Percentiles rank a stretch among this genome's conserved stretches.
Conservation (phyloP, 352 stramenopile genomes). For the Thalassiosira delicatula region DNA sequence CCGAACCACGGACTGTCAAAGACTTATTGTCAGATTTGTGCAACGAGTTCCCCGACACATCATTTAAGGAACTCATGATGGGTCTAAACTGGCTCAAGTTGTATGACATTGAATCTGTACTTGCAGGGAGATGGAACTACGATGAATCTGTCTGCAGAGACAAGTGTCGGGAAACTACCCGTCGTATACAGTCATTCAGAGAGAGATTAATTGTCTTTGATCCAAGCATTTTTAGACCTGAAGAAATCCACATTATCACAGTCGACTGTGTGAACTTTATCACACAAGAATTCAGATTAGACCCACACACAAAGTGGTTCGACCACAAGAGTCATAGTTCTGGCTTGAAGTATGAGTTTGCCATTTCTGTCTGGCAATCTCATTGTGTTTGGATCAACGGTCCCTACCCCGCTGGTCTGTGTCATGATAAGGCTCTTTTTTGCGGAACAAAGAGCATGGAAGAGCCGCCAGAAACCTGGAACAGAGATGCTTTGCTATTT, state of each 20-base stretch:
- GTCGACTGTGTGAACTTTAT: constrained; percentile 25
- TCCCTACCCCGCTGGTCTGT: constrained; percentile 12
- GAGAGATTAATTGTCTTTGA: constrained; percentile 7
- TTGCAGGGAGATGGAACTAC: constrained; percentile 32
- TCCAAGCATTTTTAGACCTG: no score
- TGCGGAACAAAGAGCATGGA: not conserved
- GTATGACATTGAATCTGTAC: constrained; percentile 12
- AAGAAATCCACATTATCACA: not conserved
- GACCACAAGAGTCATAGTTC: constrained; percentile 32
- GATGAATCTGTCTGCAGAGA: constrained; percentile 4
- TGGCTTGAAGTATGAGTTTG: constrained; percentile 36
- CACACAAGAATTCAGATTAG: constrained; percentile 12
- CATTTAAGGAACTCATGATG: constrained; percentile 21
- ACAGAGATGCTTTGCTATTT: constrained; percentile 18
- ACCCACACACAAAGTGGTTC: constrained; percentile 24
- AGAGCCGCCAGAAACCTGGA: constrained; percentile 16
- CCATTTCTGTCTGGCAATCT: constrained; percentile 1
- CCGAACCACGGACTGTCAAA: constrained; percentile 1
- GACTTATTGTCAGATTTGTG: constrained; percentile 7
- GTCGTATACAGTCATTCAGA: not conserved
- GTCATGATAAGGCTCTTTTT: constrained; percentile 32
- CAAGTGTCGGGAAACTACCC: constrained; percentile 2
- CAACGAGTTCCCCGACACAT: constrained; percentile 8
- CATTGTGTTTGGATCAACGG: constrained; percentile 18
- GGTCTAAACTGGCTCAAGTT: constrained; percentile 18